phyloP scores from a whole-genome alignment of 331 rosid species.

The Ulmus americana region DNA sequence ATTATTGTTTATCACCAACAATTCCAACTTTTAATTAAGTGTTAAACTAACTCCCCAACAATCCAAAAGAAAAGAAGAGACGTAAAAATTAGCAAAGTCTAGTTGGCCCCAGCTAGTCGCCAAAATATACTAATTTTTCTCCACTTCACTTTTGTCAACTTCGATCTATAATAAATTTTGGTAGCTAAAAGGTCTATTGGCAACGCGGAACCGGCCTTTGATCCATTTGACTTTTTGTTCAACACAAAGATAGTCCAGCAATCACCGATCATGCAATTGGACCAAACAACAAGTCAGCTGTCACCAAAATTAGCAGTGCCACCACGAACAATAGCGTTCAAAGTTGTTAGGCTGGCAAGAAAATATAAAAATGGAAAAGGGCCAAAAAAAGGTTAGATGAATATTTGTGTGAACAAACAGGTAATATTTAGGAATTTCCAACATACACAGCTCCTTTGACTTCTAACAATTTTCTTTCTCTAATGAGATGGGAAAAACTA shows the following conservation, averaged over 20 bases:
- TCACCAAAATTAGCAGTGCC: conserved; percentile 1
- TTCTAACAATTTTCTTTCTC: conserved; percentile 8
- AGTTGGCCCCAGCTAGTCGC: too few species aligned
- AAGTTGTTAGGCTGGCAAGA: neutral
- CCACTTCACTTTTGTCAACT: too few species aligned
- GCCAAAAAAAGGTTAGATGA: neutral
- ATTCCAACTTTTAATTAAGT: too few species aligned
- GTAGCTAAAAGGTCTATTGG: neutral
- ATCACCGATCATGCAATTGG: neutral
- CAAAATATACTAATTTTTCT: too few species aligned
- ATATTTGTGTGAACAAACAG: neutral
- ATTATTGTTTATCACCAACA: too few species aligned
- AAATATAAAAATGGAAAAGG: neutral
- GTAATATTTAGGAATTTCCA: neutral
- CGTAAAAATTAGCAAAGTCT: too few species aligned
- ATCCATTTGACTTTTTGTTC: neutral
- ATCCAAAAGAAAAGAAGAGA: too few species aligned
- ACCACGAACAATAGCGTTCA: neutral
- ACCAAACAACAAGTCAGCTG: neutral
- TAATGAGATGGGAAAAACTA: conserved; percentile 8
- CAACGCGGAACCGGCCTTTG: neutral
- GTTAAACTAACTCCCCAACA: too few species aligned
- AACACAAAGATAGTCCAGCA: neutral
- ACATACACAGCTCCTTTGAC: neutral
- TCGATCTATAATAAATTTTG: neutral